phyloP scores from a whole-genome alignment of 140 eudicot genomes.

The Stevia rebaudiana region DNA sequence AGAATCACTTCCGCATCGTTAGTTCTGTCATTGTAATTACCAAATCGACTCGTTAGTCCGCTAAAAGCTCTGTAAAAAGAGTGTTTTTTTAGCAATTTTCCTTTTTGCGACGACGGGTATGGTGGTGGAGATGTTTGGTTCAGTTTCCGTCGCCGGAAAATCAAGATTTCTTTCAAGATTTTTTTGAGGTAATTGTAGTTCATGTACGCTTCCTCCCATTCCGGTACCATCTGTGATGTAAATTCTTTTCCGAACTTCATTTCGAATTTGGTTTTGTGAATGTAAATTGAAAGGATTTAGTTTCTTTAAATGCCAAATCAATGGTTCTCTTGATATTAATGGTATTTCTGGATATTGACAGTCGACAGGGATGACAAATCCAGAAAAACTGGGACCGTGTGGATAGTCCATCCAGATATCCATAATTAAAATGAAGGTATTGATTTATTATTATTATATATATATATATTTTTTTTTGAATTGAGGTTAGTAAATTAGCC shows the following conservation, averaged over 20 bases:
- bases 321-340: too few relatives aligned
- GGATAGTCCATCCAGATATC: too few relatives aligned
- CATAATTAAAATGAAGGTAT: too few relatives aligned
- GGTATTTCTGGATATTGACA: too few relatives aligned
- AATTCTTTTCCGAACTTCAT: conserved; percentile 74
- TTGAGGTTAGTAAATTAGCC: too few relatives aligned
- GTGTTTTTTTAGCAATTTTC: conserved; percentile 2
- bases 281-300: background rate
- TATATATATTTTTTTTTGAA: too few relatives aligned
- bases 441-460: too few relatives aligned
- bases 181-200: conserved; percentile 37
- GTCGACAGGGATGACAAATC: too few relatives aligned
- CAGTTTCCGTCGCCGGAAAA: conserved; percentile 14
- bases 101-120: conserved; percentile 11
- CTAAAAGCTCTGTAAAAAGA: conserved; percentile 49
- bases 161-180: conserved; percentile 33
- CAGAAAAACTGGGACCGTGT: too few relatives aligned
- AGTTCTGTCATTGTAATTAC: background rate
- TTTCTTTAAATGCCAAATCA: too few relatives aligned
- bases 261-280: background rate
- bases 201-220: conserved; percentile 63
- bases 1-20: conserved; percentile 35
- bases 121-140: background rate
- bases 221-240: conserved; percentile 64
- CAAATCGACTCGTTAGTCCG: conserved; percentile 34